Conservation (phyloP, 2,329 filamentous ascomycete genomes). For the Xylariaceae sp. region DNA sequence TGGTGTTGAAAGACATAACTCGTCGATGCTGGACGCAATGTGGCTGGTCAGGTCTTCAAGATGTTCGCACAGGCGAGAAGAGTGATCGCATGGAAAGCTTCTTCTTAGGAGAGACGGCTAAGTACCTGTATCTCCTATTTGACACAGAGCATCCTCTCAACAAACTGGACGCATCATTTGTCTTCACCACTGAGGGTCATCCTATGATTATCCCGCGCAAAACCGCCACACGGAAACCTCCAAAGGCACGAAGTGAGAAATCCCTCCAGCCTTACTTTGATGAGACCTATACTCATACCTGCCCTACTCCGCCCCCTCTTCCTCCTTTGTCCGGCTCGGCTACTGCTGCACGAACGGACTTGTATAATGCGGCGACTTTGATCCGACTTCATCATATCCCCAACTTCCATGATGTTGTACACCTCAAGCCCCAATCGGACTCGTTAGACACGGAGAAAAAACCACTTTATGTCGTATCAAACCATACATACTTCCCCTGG, state of each 20-base stretch:
- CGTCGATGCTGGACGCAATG: slow-evolving; percentile 84
- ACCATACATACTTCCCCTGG: slow-evolving; percentile 89
- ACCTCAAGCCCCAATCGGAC: slow-evolving; percentile 15
- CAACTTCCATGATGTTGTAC: slow-evolving; percentile 47
- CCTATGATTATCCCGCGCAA: slow-evolving; percentile 74
- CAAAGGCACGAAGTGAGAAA: slow-evolving; percentile 23
- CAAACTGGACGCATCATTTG: slow-evolving; percentile 75
- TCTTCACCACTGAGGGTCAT: slow-evolving; percentile 95
- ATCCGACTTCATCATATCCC: slow-evolving; percentile 76
- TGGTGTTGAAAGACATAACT: slow-evolving; percentile 85
- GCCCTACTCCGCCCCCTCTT: slow-evolving; percentile 56
- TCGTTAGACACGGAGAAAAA: slow-evolving; percentile 10
- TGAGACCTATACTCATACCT: slow-evolving; percentile 52
- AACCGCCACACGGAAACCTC: slow-evolving; percentile 20
- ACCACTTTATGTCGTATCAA: slow-evolving; percentile 51
- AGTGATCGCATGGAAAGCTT: slow-evolving; percentile 98
- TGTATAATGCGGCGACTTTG: slow-evolving; percentile 85
- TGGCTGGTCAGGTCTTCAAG: slow-evolving; percentile 86
- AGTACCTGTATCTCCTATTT: slow-evolving; percentile 91
- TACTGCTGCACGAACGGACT: slow-evolving; percentile 70
- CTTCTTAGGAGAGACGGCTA: slow-evolving; percentile 92
- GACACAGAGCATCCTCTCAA: slow-evolving; percentile 83
- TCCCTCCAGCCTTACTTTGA: slow-evolving; percentile 37
- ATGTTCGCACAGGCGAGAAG: slow-evolving; percentile 76
- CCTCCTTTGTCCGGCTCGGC: slow-evolving; percentile 70